These are phyloP conservation scores for Zygosaccharomyces bailii DNA, from an alignment of 805 yeast species.

Conservation along the genomic window DNA sequence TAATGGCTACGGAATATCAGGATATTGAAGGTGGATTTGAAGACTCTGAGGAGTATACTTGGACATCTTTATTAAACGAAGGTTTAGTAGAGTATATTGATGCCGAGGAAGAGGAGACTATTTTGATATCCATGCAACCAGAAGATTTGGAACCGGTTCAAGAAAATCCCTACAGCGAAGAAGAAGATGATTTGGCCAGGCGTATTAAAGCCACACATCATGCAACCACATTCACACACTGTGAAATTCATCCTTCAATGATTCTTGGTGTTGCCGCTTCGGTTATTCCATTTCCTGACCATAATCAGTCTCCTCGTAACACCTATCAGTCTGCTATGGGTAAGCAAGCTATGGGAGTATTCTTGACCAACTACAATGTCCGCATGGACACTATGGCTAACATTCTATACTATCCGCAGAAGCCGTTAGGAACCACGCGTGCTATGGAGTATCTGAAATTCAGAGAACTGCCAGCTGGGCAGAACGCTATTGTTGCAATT, in stretches of 20 bases:
- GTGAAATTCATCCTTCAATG: conserved; percentile 99
- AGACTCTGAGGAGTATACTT: conserved; percentile 63
- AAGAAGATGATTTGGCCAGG: conserved; percentile 54
- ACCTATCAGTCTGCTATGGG: conserved; percentile 99
- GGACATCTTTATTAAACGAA: conserved; percentile 77
- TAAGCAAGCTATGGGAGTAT: conserved; percentile 99
- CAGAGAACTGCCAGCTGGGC: conserved; percentile 98
- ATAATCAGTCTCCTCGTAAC: conserved; percentile 98
- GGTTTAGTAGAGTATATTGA: conserved; percentile 96
- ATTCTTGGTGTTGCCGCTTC: conserved; percentile 98
- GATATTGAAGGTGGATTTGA: conserved; percentile 49
- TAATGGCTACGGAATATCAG: conserved; percentile 61
- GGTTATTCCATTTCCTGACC: conserved; percentile 99
- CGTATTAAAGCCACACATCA: conserved; percentile 76
- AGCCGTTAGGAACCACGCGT: conserved; percentile 96
- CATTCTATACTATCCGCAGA: conserved; percentile 94
- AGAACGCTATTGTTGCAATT: conserved; percentile 97
- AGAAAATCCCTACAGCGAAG: conserved; percentile 38
- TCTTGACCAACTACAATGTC: conserved; percentile 87
- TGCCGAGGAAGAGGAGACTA: conserved; percentile 98
- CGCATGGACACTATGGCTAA: conserved; percentile 99
- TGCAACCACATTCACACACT: conserved; percentile 88
- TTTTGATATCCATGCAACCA: conserved; percentile 97
- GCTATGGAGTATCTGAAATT: conserved; percentile 96
- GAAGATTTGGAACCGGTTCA: conserved; percentile 84